A percentile compares a stretch with the other conserved stretches of the same genome.
These are phyloP conservation scores for Teunomyces atbi DNA, from an alignment of 805 yeast genomes.

Conservation along the genomic window DNA sequence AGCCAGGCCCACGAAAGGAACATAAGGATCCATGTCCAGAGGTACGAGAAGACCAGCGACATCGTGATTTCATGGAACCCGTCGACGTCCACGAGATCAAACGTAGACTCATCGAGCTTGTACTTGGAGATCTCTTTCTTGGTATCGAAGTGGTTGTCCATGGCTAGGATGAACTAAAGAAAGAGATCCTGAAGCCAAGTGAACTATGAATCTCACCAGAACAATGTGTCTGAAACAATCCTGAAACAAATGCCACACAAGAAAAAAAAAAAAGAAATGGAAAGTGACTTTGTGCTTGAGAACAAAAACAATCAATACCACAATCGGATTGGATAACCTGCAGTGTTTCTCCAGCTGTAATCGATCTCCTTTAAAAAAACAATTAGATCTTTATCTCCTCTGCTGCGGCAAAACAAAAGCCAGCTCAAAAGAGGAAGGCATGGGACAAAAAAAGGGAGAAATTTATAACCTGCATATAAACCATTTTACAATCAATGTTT, in stretches of 20 bases:
- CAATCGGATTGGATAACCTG: no score
- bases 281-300: no score
- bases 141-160: conserved; percentile 18
- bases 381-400: neutral
- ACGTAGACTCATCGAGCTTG: conserved; percentile 40
- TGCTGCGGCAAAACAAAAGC: no score
- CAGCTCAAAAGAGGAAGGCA: no score
- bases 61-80: conserved; percentile 45
- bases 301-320: no score
- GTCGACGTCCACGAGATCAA: conserved; percentile 48
- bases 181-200: no score
- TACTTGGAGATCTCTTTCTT: conserved; percentile 27
- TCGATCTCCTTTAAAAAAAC: no score
- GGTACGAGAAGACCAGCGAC: conserved; percentile 45
- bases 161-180: neutral
- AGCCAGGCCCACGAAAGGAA: conserved; percentile 52
- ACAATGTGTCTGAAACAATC: neutral
- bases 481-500: no score
- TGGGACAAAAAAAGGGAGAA: no score
- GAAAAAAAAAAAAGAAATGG: no score
- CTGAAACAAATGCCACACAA: neutral
- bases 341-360: no score
- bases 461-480: neutral
- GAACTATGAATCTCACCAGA: no score
- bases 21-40: conserved; percentile 45